A percentile compares a stretch with the other conserved stretches of the same genome.
Conservation (phyloP, 2,329 filamentous ascomycete species). For the Juglanconis oblonga region DNA sequence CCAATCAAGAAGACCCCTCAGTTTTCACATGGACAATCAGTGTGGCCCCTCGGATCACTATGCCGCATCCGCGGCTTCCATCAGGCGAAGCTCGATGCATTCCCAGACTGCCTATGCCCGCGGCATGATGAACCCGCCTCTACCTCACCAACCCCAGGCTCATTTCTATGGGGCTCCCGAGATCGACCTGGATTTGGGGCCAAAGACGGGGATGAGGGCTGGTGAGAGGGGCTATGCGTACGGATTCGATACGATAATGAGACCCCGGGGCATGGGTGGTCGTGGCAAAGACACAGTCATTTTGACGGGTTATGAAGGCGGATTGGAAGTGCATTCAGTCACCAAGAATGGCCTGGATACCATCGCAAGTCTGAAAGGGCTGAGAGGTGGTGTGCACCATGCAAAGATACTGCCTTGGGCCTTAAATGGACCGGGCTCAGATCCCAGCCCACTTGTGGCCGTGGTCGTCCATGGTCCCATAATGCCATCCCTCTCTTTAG, state of each 20-base stretch:
- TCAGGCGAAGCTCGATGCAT: constrained; percentile 48
- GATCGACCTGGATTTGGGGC: constrained; percentile 57
- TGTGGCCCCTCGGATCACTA: constrained; percentile 40
- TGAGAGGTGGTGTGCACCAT: constrained; percentile 75
- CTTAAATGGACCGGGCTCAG: constrained; percentile 48
- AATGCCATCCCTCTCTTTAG: constrained; percentile 40
- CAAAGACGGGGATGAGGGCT: constrained; percentile 54
- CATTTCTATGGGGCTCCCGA: constrained; percentile 77
- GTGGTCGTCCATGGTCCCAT: constrained; percentile 78
- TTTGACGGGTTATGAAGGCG: constrained; percentile 76
- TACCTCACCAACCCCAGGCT: constrained; percentile 71
- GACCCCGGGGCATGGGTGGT: constrained; percentile 24
- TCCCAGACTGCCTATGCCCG: constrained; percentile 47
- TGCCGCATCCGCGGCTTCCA: constrained; percentile 33
- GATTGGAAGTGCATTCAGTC: constrained; percentile 71
- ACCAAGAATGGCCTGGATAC: constrained; percentile 69
- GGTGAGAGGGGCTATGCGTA: constrained; percentile 74
- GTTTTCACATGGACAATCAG: constrained; percentile 51
- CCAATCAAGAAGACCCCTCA: constrained; percentile 43
- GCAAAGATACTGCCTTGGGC: constrained; percentile 80
- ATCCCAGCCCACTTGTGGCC: constrained; percentile 70
- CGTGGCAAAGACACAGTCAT: constrained; percentile 58
- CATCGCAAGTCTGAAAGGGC: constrained; percentile 68
- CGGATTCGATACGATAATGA: constrained; percentile 70
- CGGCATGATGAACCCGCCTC: constrained; percentile 53